Conservation (phyloP, 2,329 filamentous ascomycete species). For the Rutstroemia sp. region DNA sequence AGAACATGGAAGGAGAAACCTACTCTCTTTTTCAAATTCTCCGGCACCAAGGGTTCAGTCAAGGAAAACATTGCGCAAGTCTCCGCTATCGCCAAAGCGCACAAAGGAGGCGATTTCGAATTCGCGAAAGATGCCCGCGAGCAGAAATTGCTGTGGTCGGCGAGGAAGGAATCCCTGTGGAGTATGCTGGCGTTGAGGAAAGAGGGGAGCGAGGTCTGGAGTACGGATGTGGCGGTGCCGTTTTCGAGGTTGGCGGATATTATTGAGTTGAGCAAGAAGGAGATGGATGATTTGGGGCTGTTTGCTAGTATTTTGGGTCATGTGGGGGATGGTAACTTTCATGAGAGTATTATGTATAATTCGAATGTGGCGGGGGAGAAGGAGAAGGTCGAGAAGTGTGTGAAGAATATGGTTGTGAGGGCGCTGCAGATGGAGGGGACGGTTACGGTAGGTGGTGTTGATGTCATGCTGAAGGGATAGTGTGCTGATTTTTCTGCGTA, state of each 20-base stretch:
- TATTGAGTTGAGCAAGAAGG: constrained; percentile 77
- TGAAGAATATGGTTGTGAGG: constrained; percentile 85
- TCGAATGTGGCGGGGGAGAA: constrained; percentile 59
- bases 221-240: constrained; percentile 77
- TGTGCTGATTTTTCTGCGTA: constrained; percentile 3
- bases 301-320: constrained; percentile 87
- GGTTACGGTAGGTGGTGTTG: constrained; percentile 50
- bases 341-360: constrained; percentile 87
- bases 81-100: constrained; percentile 54
- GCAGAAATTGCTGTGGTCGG: constrained; percentile 70
- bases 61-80: constrained; percentile 68
- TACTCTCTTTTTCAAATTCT: constrained; percentile 81
- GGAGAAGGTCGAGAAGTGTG: constrained; percentile 69
- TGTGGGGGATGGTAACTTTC: constrained; percentile 91
- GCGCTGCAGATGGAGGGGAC: constrained; percentile 92
- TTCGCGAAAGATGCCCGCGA: constrained; percentile 67
- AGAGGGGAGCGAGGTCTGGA: constrained; percentile 67
- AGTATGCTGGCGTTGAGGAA: constrained; percentile 65
- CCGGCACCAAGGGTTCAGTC: constrained; percentile 71
- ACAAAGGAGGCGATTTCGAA: constrained; percentile 63
- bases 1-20: constrained; percentile 67
- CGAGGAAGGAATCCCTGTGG: constrained; percentile 79
- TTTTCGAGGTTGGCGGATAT: constrained; percentile 69
- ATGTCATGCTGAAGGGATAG: neutral
- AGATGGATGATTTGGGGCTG: constrained; percentile 76